Percentiles rank a stretch among this genome's conserved stretches.
These are phyloP conservation scores for Guadua angustifolia DNA, from an alignment of 176 grass and related monocot genomes.

Conservation along the genomic window DNA sequence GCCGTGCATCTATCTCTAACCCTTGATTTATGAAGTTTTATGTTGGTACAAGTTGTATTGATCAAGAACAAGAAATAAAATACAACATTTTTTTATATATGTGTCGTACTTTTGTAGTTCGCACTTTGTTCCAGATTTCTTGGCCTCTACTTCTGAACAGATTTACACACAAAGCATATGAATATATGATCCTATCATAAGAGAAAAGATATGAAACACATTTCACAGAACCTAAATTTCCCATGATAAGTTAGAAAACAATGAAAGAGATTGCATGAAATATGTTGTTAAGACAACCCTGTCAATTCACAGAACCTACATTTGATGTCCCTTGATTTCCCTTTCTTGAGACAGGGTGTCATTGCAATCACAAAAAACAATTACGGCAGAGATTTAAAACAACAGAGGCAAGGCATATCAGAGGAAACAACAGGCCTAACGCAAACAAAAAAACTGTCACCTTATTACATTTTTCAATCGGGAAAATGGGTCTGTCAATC, in stretches of 20 bases:
- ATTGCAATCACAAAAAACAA: background rate
- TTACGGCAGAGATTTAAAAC: background rate
- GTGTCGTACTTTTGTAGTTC: too few species aligned
- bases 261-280: background rate
- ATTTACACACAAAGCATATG: background rate
- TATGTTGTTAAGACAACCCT: background rate
- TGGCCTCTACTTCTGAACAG: background rate
- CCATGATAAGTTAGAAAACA: conserved; percentile 1
- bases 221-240: background rate
- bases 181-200: background rate
- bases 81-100: background rate
- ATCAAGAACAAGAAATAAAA: conserved; percentile 17
- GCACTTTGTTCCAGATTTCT: background rate
- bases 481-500: conserved; percentile 72
- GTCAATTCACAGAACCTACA: conserved; percentile 15
- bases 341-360: conserved; percentile 5
- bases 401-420: too few species aligned
- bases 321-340: background rate
- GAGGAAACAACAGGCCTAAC: too few species aligned
- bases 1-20: too few species aligned
- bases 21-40: too few species aligned
- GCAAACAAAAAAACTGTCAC: too few species aligned
- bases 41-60: background rate
- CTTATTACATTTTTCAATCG: background rate
- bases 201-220: conserved; percentile 4